phyloP scores from a whole-genome alignment of 23 red algal genomes.

The Gracilaria gracilis region DNA sequence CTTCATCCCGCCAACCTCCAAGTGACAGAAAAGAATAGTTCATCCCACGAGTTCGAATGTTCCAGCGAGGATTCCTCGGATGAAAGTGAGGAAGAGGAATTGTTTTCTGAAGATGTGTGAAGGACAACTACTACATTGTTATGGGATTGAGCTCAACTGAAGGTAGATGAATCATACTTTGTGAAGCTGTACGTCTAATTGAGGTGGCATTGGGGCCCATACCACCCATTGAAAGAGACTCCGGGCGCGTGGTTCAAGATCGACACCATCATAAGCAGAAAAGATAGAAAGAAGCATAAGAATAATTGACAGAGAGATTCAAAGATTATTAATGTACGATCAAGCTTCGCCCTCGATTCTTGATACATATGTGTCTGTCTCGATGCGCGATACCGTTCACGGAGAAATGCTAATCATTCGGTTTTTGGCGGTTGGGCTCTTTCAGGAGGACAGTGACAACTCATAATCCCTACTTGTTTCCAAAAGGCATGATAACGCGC shows the following conservation, averaged over 20 bases:
- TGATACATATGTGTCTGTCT: too few relatives aligned
- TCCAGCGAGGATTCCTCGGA: constrained; percentile 25
- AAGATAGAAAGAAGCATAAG: too few relatives aligned
- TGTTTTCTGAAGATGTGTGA: constrained; percentile 69
- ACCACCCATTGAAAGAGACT: not conserved
- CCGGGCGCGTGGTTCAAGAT: too few relatives aligned
- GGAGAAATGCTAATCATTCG: not conserved
- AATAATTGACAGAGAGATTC: not conserved
- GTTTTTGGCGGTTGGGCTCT: not conserved
- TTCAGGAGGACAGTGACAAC: not conserved
- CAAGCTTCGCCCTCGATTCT: too few relatives aligned
- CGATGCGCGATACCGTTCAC: too few relatives aligned
- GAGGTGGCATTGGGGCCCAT: not conserved
- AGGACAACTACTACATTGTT: not conserved
- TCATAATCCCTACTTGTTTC: not conserved
- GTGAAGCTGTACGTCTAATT: too few relatives aligned
- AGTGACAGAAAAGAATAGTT: not conserved
- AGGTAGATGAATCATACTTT: not conserved
- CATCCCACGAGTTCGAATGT: not conserved
- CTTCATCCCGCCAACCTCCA: constrained; percentile 48
- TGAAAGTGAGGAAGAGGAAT: constrained; percentile 44
- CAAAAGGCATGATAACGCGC: not conserved
- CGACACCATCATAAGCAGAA: too few relatives aligned
- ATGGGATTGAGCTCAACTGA: not conserved
- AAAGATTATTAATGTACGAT: not conserved